Base-by-base conservation (phyloP, 2,329 filamentous ascomycete species). In the Tolypocladium nubicola region DNA sequence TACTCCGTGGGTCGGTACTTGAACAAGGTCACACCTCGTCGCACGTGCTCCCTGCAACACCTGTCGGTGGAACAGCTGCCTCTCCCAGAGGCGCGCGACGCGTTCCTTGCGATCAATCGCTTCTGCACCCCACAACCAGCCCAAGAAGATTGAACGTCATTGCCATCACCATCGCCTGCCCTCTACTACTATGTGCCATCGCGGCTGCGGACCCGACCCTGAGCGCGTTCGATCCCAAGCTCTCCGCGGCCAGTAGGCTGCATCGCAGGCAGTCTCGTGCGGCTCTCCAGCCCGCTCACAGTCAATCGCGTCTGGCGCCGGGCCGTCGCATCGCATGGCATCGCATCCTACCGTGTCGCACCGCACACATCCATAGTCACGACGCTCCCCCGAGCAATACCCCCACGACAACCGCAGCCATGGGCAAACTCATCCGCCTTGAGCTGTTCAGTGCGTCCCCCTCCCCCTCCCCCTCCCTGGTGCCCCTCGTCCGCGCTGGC, bases 351-450 rank as follows among this genome's bases (percentile, higher is more conserved):
- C 16, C 19, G 30, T 13, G n/a, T 13, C 26, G 16, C 26, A 35
- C 7, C 26, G 26, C 30, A 14, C 19, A n/a, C 47, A 6, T 35
- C n/a, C 30, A 50, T 35, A 35, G 19, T 14, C 30, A 50, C 47
- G 30, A 9, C 47, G 30, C 19, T 19, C 19, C 19, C 47, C 19
- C 19, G 30, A 35, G 30, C 19, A 37, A 2, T 14, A 5, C 13
- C 19, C 33, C 16, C 19, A 33, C 52, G 39, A 54, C 21, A 47
- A 19, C 43, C 59, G 64, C 71, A 76, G 86, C 72, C 62, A 97
- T 99, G 94, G 93, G 93, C 64, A 97, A 97, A 76, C 87, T 99
- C 68, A 89, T 96, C 68, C 87, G 91, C 61, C 85, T 99, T 55
- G 93, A 97, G 79, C 81, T 99, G 61, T 96, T 88, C 77, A 97